Conservation (phyloP, 164 flowering plant genomes). For the Magnolia sinica region DNA sequence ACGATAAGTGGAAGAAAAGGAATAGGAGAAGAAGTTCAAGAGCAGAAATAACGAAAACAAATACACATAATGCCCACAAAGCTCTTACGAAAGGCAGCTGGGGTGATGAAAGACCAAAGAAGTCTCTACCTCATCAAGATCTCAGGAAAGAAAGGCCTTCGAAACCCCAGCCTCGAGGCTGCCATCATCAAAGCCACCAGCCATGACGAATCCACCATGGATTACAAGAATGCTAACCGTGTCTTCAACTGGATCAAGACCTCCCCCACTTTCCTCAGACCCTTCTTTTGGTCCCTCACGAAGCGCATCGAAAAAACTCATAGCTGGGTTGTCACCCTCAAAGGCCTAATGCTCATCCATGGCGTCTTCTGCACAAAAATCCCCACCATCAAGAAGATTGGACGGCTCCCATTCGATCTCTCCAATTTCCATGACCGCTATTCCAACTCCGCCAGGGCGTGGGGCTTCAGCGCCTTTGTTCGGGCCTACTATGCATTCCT, state of each 20-base stretch:
- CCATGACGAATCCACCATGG: constrained; percentile 60
- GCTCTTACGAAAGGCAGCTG: neutral
- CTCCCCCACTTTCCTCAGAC: constrained; percentile 42
- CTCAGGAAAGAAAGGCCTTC: neutral
- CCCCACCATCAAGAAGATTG: constrained; percentile 39
- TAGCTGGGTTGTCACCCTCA: constrained; percentile 78
- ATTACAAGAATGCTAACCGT: constrained; percentile 50
- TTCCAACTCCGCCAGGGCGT: constrained; percentile 16
- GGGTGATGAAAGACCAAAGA: neutral
- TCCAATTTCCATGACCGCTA: constrained; percentile 52
- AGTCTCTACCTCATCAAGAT: neutral
- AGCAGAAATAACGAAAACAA: neutral
- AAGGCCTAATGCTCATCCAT: constrained; percentile 75
- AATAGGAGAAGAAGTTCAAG: neutral
- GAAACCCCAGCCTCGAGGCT: constrained; percentile 56
- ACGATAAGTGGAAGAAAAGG: neutral
- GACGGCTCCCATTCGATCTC: constrained; percentile 76
- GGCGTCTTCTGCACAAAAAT: constrained; percentile 50
- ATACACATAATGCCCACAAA: neutral
- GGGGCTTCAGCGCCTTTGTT: constrained; percentile 47
- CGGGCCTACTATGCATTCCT: constrained; percentile 62
- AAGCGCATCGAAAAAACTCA: constrained; percentile 52
- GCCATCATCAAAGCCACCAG: constrained; percentile 77
- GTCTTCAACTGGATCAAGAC: constrained; percentile 58
- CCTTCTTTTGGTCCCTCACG: constrained; percentile 45